Conservation (phyloP, 345 rosid species). For the Cardamine resedifolia region DNA sequence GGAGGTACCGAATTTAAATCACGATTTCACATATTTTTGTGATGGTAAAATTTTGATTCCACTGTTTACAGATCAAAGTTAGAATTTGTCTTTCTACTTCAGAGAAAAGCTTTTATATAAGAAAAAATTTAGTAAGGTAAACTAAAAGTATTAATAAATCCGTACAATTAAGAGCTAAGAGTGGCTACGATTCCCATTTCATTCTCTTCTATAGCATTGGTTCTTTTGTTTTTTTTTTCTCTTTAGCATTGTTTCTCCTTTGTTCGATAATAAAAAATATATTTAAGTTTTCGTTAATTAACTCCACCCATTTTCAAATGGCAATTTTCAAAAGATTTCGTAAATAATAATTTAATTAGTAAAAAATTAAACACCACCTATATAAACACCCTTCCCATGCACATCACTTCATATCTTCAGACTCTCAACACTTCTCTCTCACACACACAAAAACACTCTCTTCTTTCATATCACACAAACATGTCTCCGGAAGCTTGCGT, state of each 20-base stretch:
- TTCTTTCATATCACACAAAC: not conserved
- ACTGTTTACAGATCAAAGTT: not conserved
- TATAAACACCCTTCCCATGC: conserved; percentile 38
- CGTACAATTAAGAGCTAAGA: conserved; percentile 22
- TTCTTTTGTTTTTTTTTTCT: too few relatives aligned
- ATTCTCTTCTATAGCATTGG: conserved; percentile 26
- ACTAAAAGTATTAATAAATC: conserved; percentile 8
- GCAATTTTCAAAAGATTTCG: too few relatives aligned
- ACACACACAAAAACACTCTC: not conserved
- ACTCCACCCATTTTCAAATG: conserved; percentile 2
- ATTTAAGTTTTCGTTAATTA: not conserved
- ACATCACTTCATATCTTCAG: conserved; percentile 19
- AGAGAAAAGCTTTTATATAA: not conserved
- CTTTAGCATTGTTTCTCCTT: conserved; percentile 16
- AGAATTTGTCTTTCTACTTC: not conserved
- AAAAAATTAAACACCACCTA: conserved; percentile 22
- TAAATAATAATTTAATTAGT: not conserved
- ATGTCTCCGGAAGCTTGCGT: conserved; percentile 41
- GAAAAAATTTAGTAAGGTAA: not conserved
- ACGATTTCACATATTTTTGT: not conserved
- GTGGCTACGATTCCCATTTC: conserved; percentile 34
- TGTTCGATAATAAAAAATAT: not conserved
- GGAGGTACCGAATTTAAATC: not conserved
- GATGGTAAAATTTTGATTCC: not conserved
- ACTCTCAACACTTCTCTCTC: not conserved